Evolutionary conservation across 2,329 filamentous ascomycete genomes (phyloP), one percentile per base, ranked within the genome.

Genomic region (Microsporum audouinii): DNA sequence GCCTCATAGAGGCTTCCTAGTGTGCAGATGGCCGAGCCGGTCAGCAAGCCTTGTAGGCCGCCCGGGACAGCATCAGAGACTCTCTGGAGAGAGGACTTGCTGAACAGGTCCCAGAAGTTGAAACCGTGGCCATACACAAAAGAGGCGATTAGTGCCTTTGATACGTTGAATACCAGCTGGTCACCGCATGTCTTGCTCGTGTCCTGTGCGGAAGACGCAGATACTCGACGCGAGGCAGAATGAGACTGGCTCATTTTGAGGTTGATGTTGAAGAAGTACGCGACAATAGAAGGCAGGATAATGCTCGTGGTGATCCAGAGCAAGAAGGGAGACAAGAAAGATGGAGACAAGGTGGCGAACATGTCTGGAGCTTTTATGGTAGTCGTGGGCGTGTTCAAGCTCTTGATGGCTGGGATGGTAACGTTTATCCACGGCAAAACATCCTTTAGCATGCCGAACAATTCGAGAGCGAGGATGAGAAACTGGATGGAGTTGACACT

Each of bases 231-330:
- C 56, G 63, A 66, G 58, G 66, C 68, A 57, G 63, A 63, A 58
- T 69, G 63, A 38, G 62, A 65, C 56, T 65, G 67, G 10, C 69
- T 70, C 63, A 73, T 77, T 47, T 81, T 79, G 59, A 82, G 75
- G 43, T 86, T 89, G 69, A 96, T 75, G 75, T 97, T 97, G 82
- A 95, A 88, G 72, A 96, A 95, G 78, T 94, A 97, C 31, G 88
- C 89, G 47, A 85, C 79, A 36, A 88, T 64, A 57, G 86, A 77
- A 1, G 92, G 92, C 33, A 92, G 66, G 49, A 88, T 69, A 60
- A 89, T 73, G 70, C 84, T 88, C 7, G 90, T 94, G 39, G 86
- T 71, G 3, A 84, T 72, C 91, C 91, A 97, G 23, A 91, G 80
- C 5, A 85, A 79, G 60, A 88, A 84, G 0, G 91, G 88, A 0